Evolutionary conservation across 768 basidiomycete species (phyloP).

Genomic region (Mycena filopes): DNA sequence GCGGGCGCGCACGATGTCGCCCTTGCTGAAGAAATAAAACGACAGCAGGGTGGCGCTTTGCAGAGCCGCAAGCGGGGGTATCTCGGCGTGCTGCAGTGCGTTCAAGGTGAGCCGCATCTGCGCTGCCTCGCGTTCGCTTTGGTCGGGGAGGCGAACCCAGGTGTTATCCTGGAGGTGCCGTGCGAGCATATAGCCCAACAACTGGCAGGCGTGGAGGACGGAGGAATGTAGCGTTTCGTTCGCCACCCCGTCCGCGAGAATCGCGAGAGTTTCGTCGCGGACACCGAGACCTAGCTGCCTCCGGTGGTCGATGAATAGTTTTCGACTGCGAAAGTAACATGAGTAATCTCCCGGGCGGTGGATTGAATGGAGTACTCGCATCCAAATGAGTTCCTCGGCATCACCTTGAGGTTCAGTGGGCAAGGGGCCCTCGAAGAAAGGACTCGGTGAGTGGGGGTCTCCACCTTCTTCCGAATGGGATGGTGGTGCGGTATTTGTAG

Average conservation of each 20-base stretch:
- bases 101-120: background rate
- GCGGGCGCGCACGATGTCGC: slow-evolving; percentile 8
- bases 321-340: slow-evolving; percentile 6
- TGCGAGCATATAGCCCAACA: slow-evolving; percentile 27
- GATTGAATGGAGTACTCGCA: background rate
- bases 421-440: background rate
- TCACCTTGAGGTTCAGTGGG: too few relatives aligned
- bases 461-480: background rate
- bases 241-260: background rate
- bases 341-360: background rate
- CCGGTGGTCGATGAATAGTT: slow-evolving; percentile 19
- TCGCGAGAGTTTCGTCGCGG: background rate
- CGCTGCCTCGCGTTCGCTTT: slow-evolving; percentile 14
- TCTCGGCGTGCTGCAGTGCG: background rate
- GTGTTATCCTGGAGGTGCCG: slow-evolving; percentile 8
- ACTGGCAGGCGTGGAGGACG: slow-evolving; percentile 25
- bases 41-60: slow-evolving; percentile 13
- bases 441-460: background rate
- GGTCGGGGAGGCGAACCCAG: slow-evolving; percentile 4
- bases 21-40: slow-evolving; percentile 20
- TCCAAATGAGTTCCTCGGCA: slow-evolving; percentile 8
- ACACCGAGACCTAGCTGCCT: slow-evolving; percentile 25
- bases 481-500: background rate
- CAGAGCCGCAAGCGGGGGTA: slow-evolving; percentile 10
- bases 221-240: slow-evolving; percentile 11